These are phyloP conservation scores for Cetradonia linearis DNA, from an alignment of 495 filamentous ascomycete genomes.

Conservation along the genomic window DNA sequence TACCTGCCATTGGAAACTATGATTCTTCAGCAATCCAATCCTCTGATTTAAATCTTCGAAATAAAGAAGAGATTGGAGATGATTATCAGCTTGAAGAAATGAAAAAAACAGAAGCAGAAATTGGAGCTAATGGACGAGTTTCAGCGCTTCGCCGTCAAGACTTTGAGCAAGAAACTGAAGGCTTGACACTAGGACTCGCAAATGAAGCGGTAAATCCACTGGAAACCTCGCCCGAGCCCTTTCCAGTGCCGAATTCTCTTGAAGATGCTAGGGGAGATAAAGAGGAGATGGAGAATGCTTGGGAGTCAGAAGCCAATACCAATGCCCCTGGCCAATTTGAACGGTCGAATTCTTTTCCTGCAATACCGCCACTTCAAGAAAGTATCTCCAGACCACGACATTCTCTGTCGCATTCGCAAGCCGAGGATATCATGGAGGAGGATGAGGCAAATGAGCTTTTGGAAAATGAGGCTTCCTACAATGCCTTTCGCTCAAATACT, in stretches of 20 bases:
- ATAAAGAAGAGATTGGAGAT: background rate
- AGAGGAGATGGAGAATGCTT: slow-evolving; percentile 10
- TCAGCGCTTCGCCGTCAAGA: background rate
- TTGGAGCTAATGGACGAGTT: background rate
- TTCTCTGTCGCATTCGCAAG: slow-evolving; percentile 33
- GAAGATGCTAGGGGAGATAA: background rate
- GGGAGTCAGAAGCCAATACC: background rate
- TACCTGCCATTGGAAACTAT: background rate
- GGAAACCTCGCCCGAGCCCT: background rate
- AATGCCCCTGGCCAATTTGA: slow-evolving; percentile 2
- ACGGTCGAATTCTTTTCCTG: slow-evolving; percentile 55
- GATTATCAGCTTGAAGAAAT: background rate
- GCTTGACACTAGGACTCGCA: background rate
- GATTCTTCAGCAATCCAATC: too few relatives aligned
- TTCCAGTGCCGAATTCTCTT: background rate
- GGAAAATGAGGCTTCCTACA: background rate
- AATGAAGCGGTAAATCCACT: background rate
- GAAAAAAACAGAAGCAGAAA: background rate
- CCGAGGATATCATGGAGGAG: slow-evolving; percentile 35
- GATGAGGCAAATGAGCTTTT: slow-evolving; percentile 28
- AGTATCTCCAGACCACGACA: slow-evolving; percentile 20
- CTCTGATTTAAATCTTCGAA: too few relatives aligned
- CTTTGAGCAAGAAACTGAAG: background rate
- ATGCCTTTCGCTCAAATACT: slow-evolving; percentile 25
- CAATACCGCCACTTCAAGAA: slow-evolving; percentile 35